Percentiles rank a stretch among this genome's conserved stretches.
Conservation (phyloP, 345 rosid genomes). For the Citrus reticulata region DNA sequence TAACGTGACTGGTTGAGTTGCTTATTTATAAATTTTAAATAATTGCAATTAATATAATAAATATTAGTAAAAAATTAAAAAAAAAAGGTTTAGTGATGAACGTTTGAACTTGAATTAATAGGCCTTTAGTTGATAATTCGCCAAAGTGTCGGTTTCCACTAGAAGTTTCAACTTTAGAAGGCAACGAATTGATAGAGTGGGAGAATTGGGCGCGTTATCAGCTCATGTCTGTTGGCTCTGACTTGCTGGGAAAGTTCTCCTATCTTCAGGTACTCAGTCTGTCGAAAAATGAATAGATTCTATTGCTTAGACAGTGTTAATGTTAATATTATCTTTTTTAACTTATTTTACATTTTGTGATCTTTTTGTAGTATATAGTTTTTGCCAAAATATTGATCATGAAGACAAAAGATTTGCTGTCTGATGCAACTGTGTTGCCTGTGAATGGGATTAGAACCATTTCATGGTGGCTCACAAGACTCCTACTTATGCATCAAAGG, state of each 20-base stretch:
- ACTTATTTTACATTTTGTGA: too few species aligned
- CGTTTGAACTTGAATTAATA: conserved; percentile 12
- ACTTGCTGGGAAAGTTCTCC: too few species aligned
- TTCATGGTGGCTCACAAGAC: conserved; percentile 87
- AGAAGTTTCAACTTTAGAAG: conserved; percentile 27
- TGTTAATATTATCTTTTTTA: conserved; percentile 8
- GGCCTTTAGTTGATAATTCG: conserved; percentile 45
- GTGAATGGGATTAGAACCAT: conserved; percentile 53
- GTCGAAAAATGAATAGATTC: too few species aligned
- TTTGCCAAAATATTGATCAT: conserved; percentile 69
- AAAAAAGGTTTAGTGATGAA: background rate
- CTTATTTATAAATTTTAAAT: too few species aligned
- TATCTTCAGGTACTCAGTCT: too few species aligned
- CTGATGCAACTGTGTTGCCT: conserved; percentile 39
- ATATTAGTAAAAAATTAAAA: too few species aligned
- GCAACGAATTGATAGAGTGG: conserved; percentile 7
- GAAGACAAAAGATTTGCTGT: conserved; percentile 68
- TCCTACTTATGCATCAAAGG: conserved; percentile 71
- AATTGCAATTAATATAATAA: too few species aligned
- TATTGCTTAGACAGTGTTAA: too few species aligned
- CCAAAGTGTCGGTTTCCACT: conserved; percentile 45
- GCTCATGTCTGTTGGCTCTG: too few species aligned
- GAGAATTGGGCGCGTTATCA: too few species aligned
- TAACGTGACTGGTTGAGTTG: too few species aligned
- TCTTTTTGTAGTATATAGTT: conserved; percentile 53